phyloP scores from a whole-genome alignment of 2,329 filamentous ascomycete species.

The Cladosporium sp. region DNA sequence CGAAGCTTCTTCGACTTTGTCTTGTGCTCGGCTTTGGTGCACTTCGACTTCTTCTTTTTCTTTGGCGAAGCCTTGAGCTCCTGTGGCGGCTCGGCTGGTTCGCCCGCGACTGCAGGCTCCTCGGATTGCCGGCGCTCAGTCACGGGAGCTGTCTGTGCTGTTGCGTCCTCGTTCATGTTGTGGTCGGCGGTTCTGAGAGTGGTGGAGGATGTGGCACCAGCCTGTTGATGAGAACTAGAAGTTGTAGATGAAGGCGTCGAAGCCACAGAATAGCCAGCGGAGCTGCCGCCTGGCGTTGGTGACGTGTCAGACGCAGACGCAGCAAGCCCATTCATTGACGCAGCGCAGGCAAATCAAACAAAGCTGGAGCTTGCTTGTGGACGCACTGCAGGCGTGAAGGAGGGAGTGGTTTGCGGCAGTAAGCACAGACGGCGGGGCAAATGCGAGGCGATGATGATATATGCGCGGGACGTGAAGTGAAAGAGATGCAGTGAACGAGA shows the following conservation, averaged over 20 bases:
- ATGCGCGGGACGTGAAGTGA: not conserved
- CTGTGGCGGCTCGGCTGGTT: not conserved
- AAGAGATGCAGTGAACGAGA: not conserved
- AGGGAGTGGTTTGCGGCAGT: slow-evolving; percentile 14
- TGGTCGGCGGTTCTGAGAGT: slow-evolving; percentile 14
- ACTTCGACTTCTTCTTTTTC: slow-evolving; percentile 22
- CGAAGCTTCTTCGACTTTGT: slow-evolving; percentile 18
- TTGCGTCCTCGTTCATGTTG: slow-evolving; percentile 31
- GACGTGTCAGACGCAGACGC: slow-evolving; percentile 18
- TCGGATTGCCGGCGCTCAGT: slow-evolving; percentile 20
- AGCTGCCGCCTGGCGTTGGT: slow-evolving; percentile 9
- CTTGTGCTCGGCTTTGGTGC: slow-evolving; percentile 19
- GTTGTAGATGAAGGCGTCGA: slow-evolving; percentile 7
- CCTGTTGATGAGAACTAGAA: not conserved
- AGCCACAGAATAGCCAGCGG: not conserved
- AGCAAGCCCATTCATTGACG: slow-evolving; percentile 15
- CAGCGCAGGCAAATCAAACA: not conserved
- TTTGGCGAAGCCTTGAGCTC: slow-evolving; percentile 16
- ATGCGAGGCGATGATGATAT: not conserved
- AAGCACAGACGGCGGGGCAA: slow-evolving; percentile 14
- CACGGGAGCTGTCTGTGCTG: slow-evolving; percentile 24
- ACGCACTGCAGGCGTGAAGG: slow-evolving; percentile 19
- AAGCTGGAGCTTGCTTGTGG: slow-evolving; percentile 3
- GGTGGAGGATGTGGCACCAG: not conserved
- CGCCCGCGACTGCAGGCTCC: slow-evolving; percentile 20